phyloP scores from a whole-genome alignment of 2,329 filamentous ascomycete species.

The Aspergillus quadrilineatus region DNA sequence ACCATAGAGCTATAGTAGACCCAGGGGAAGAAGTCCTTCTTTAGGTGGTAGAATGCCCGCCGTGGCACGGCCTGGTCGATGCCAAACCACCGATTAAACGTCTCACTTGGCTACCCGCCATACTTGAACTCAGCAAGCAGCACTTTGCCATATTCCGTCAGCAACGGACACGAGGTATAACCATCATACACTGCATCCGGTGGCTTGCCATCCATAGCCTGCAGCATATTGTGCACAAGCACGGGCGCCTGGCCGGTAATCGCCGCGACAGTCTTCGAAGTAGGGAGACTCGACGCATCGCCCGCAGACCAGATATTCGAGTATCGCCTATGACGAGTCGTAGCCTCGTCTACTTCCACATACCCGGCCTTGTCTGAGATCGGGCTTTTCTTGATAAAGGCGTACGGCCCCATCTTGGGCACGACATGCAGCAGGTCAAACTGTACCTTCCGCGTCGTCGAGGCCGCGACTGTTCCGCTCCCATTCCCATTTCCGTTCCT shows the following conservation, averaged over 20 bases:
- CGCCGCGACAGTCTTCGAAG: constrained; percentile 57
- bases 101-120: constrained; percentile 62
- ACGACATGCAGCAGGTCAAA: constrained; percentile 60
- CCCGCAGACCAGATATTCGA: constrained; percentile 60
- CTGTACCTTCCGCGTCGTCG: constrained; percentile 2
- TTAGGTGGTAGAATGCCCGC: constrained; percentile 60
- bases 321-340: constrained; percentile 54
- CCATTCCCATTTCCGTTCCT: too few relatives aligned
- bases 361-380: constrained; percentile 57
- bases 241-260: constrained; percentile 54
- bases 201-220: constrained; percentile 47
- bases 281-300: constrained; percentile 59
- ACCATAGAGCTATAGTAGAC: constrained; percentile 62
- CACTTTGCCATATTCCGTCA: constrained; percentile 61
- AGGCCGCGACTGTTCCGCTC: too few relatives aligned
- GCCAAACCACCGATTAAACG: constrained; percentile 55
- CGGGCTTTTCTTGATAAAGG: constrained; percentile 53
- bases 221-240: constrained; percentile 51
- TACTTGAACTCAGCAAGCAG: constrained; percentile 67
- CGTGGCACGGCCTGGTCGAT: constrained; percentile 59
- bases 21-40: constrained; percentile 68
- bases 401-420: constrained; percentile 60
- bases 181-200: constrained; percentile 52
- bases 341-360: constrained; percentile 58
- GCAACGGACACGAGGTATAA: constrained; percentile 57